These are phyloP conservation scores for Grifola frondosa DNA, from an alignment of 1,284 basidiomycete species.

Conservation along the genomic window DNA sequence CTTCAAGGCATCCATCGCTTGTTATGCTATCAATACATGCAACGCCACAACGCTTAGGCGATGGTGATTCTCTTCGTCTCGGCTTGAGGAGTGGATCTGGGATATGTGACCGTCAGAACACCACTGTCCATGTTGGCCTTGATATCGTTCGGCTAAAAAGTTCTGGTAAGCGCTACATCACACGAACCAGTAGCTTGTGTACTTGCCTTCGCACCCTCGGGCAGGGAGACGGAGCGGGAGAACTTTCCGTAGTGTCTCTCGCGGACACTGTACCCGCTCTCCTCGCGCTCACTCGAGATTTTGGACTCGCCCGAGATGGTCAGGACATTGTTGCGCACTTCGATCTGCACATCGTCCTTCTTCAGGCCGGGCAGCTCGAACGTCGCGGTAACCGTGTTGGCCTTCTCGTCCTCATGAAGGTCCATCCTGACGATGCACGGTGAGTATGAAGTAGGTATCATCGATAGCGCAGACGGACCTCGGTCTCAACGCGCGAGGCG, in stretches of 20 bases:
- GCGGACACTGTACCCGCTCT: slow-evolving; percentile 43
- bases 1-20: too few relatives aligned
- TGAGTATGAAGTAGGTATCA: not conserved
- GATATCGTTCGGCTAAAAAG: slow-evolving; percentile 36
- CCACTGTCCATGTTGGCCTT: slow-evolving; percentile 43
- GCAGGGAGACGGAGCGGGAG: slow-evolving; percentile 41
- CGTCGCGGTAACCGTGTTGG: slow-evolving; percentile 45
- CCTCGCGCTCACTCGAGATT: slow-evolving; percentile 31
- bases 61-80: slow-evolving; percentile 24
- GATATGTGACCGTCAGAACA: slow-evolving; percentile 41
- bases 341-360: slow-evolving; percentile 43
- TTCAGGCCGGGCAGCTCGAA: slow-evolving; percentile 52
- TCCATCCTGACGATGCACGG: slow-evolving; percentile 41
- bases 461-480: slow-evolving; percentile 4
- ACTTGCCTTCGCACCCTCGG: slow-evolving; percentile 42
- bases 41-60: slow-evolving; percentile 8
- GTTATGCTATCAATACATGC: too few relatives aligned
- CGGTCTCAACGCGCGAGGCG: slow-evolving; percentile 15
- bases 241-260: slow-evolving; percentile 47
- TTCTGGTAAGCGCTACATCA: not conserved
- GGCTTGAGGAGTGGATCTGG: slow-evolving; percentile 33
- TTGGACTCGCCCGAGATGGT: slow-evolving; percentile 43
- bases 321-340: slow-evolving; percentile 42
- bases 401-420: slow-evolving; percentile 42
- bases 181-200: slow-evolving; percentile 21